Evolutionary conservation across 352 stramenopile species (phyloP).

Genomic region (Pythium aquatile): DNA sequence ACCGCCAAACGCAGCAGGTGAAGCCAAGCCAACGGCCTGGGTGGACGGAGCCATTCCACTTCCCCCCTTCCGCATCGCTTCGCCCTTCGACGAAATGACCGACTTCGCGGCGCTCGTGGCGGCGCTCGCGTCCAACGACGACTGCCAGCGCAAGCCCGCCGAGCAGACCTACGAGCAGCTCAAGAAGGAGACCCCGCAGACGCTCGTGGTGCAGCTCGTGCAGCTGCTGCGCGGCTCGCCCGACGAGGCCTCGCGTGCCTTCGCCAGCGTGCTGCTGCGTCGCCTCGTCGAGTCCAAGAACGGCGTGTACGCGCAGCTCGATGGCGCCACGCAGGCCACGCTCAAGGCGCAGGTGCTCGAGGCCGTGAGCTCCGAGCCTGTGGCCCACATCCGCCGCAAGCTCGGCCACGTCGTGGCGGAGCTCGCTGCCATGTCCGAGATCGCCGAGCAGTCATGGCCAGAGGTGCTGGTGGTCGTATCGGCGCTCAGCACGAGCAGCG

Average conservation of each 20-base stretch:
- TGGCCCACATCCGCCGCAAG: conserved; percentile 81
- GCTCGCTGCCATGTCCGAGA: conserved; percentile 53
- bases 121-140: conserved; percentile 79
- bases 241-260: conserved; percentile 65
- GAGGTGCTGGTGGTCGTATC: conserved; percentile 70
- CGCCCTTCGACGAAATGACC: conserved; percentile 35
- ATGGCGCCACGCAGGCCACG: conserved; percentile 43
- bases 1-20: not conserved
- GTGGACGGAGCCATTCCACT: too few species aligned
- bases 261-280: conserved; percentile 76
- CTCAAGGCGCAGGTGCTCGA: conserved; percentile 79
- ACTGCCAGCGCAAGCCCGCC: conserved; percentile 63
- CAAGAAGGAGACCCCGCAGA: conserved; percentile 62
- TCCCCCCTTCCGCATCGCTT: conserved; percentile 10
- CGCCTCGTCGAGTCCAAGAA: conserved; percentile 69
- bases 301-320: conserved; percentile 64
- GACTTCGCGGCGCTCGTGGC: conserved; percentile 73
- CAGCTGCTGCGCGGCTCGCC: conserved; percentile 53
- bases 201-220: conserved; percentile 67
- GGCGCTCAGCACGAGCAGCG: conserved; percentile 50
- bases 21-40: not conserved
- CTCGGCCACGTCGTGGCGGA: conserved; percentile 77
- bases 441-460: conserved; percentile 60
- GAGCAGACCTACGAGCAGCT: conserved; percentile 73
- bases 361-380: conserved; percentile 54